Conservation (phyloP, 148 eudicot genomes). For the Cornus florida region DNA sequence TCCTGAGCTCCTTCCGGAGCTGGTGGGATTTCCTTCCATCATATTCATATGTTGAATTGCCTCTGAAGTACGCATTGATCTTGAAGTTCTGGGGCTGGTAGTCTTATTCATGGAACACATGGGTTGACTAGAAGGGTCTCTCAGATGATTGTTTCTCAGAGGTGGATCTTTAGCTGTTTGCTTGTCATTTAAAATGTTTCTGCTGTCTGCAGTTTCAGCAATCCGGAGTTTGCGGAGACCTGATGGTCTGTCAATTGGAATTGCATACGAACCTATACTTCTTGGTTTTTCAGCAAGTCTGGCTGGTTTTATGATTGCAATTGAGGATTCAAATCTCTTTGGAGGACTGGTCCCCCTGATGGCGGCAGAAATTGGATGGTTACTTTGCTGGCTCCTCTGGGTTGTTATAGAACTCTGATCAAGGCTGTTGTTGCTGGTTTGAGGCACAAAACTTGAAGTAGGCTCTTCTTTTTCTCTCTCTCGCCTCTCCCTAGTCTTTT, state of each 20-base stretch:
- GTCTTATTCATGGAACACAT: conserved; percentile 24
- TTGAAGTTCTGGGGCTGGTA: conserved; percentile 27
- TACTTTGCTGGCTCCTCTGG: background rate
- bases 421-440: conserved; percentile 20
- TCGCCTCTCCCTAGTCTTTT: conserved; percentile 38
- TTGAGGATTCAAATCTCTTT: conserved; percentile 27
- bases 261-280: conserved; percentile 13
- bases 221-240: conserved; percentile 26
- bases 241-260: conserved; percentile 23
- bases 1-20: conserved; percentile 26
- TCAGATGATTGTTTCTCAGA: conserved; percentile 24
- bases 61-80: conserved; percentile 27
- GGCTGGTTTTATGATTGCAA: conserved; percentile 25
- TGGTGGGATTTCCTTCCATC: conserved; percentile 25
- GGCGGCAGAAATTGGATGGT: conserved; percentile 12
- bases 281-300: conserved; percentile 19
- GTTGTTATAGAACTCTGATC: conserved; percentile 8
- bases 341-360: conserved; percentile 21
- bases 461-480: conserved; percentile 27
- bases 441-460: conserved; percentile 23
- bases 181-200: conserved; percentile 20
- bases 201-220: conserved; percentile 19
- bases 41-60: conserved; percentile 24
- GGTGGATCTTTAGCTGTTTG: conserved; percentile 29
- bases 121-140: conserved; percentile 24